Conservation (phyloP, 805 yeast species). For the Clavispora fructus region DNA sequence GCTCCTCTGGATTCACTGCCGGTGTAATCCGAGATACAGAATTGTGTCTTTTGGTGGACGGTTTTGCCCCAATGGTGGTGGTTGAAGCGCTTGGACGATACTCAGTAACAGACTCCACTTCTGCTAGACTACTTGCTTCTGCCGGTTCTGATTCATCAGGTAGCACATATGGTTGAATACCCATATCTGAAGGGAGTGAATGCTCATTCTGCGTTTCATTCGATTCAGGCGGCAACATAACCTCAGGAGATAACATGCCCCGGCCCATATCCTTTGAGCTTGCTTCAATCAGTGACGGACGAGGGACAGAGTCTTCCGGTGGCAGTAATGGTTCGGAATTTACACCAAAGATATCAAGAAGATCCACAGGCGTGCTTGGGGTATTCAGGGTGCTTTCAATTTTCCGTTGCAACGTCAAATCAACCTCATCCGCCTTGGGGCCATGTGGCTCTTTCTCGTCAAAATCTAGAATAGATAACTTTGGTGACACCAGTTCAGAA, state of each 20-base stretch:
- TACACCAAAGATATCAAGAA: neutral
- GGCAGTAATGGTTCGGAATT: neutral
- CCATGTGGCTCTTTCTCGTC: neutral
- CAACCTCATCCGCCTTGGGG: neutral
- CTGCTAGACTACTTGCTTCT: neutral
- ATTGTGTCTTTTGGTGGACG: conserved; percentile 5
- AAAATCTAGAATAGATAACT: neutral
- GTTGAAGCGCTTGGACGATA: neutral
- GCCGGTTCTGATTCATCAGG: neutral
- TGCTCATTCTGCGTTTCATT: neutral
- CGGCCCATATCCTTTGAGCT: neutral
- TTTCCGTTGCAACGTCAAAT: neutral
- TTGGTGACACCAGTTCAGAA: neutral
- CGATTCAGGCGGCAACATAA: neutral
- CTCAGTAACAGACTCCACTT: neutral
- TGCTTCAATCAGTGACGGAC: no score
- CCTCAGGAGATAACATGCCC: neutral
- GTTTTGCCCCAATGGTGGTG: neutral
- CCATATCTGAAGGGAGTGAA: conserved; percentile 6
- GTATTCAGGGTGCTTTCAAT: neutral
- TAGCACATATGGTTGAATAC: conserved; percentile 17
- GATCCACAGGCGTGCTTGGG: neutral
- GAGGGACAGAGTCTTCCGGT: neutral
- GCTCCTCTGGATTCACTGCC: conserved; percentile 27
- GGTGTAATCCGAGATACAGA: conserved; percentile 9